Base-by-base conservation (phyloP, 441 rosid genomes). In the Erodium texanum region DNA sequence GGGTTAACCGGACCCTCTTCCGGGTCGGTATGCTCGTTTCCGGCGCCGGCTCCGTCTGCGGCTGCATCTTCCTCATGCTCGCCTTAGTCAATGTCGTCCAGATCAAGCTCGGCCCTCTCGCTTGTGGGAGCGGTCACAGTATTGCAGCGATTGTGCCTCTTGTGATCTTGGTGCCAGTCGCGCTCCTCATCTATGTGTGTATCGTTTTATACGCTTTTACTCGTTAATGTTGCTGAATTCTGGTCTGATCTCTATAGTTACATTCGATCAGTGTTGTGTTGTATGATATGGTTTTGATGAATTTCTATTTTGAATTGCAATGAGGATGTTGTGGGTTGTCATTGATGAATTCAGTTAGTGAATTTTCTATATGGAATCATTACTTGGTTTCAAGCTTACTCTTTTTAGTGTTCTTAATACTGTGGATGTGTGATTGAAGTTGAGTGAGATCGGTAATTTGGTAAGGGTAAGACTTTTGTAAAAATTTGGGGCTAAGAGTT, bases 31-130 rank as follows among this genome's bases (percentile, higher is more conserved):
- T 88, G 88, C 68, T 93, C 73, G 77, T 80, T 0, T 86, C 96
- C 19, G 89, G 88, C 12, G 67, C 79, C 6, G 99, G 98, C 7
- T 89, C 95, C 54, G 89, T 81, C 64, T 58, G 64, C 16, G 96
- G 98, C 27, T 87, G 92, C 64, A 77, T 74, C 3, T 89, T 83
- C 9, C 61, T 91, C 69, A 89, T 87, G 96, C 58, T 89, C 80
- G 96, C 97, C 45, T 74, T 91, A 77, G 69, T 91, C 45, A 84
- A 91, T 68, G 86, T 91, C 10, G 93, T 82, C 63, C 87, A 93
- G 82, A 74, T 89, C 43, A 93, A 93, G 80, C 85, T 93, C 0
- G 97, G 97, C 36, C 74, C 80, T 54, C 64, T 91, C 43, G 85
- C 86, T 12, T 87, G 97, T 70, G 96, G 90, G 36, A 86, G 87